Conservation (phyloP, 2,329 filamentous ascomycete genomes). For the Fusarium verticillioides region DNA sequence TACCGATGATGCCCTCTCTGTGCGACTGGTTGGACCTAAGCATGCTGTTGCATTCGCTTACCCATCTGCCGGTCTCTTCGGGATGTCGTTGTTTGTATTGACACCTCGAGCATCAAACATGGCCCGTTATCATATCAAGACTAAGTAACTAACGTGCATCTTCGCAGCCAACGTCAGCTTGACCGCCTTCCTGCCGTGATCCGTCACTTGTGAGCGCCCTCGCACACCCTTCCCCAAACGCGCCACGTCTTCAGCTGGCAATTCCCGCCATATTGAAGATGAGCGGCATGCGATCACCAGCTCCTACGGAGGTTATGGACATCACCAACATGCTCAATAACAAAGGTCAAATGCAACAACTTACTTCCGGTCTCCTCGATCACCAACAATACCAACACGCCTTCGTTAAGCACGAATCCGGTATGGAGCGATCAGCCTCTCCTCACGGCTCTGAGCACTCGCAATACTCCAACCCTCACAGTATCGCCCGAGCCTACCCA, state of each 20-base stretch:
- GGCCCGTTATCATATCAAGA: not conserved
- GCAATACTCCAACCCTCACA: constrained; percentile 63
- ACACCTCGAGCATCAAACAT: constrained; percentile 10
- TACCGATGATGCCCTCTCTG: constrained; percentile 6
- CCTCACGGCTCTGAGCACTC: constrained; percentile 71
- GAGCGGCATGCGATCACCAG: constrained; percentile 56
- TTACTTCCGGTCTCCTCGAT: constrained; percentile 48
- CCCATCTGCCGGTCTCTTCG: constrained; percentile 14
- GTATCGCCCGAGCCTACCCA: constrained; percentile 61
- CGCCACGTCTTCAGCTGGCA: constrained; percentile 36
- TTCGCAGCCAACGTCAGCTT: constrained; percentile 35
- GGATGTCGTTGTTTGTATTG: constrained; percentile 2
- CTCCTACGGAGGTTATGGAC: constrained; percentile 62
- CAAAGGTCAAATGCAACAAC: constrained; percentile 55
- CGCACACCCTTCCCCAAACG: constrained; percentile 34
- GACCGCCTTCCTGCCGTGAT: constrained; percentile 42
- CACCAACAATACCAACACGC: constrained; percentile 47
- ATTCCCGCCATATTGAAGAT: constrained; percentile 41
- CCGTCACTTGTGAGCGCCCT: constrained; percentile 39
- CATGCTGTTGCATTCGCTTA: constrained; percentile 16
- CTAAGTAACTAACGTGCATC: constrained; percentile 32
- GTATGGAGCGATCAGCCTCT: constrained; percentile 65
- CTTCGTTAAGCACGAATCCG: constrained; percentile 51
- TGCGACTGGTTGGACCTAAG: constrained; percentile 2
- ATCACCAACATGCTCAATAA: constrained; percentile 65